Evolutionary conservation across 1,284 basidiomycete species (phyloP).

Genomic region (Trametes polyzona): DNA sequence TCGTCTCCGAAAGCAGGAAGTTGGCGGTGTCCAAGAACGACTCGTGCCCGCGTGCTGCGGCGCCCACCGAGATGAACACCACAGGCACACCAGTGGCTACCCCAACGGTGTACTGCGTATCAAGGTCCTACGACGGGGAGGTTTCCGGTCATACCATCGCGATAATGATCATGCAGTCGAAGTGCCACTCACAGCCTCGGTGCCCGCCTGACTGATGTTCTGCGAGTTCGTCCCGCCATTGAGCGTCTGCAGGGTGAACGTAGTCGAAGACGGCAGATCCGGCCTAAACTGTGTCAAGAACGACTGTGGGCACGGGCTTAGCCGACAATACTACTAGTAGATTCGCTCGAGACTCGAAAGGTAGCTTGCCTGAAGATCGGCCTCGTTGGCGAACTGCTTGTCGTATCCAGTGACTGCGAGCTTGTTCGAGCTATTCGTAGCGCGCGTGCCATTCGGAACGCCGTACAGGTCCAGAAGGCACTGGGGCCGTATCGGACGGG

Average conservation of each 20-base stretch:
- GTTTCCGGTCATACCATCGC: too few species aligned
- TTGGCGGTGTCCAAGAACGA: constrained; percentile 34
- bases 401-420: constrained; percentile 60
- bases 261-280: constrained; percentile 44
- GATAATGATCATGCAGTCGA: too few species aligned
- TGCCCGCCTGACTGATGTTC: constrained; percentile 30
- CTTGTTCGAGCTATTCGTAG: constrained; percentile 44
- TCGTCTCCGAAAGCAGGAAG: constrained; percentile 29
- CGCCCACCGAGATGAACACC: constrained; percentile 20
- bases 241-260: constrained; percentile 46
- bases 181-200: constrained; percentile 53
- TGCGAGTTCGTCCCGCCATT: constrained; percentile 48
- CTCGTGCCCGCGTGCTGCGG: constrained; percentile 6
- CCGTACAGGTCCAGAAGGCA: constrained; percentile 59
- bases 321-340: too few species aligned
- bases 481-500: constrained; percentile 47
- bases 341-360: too few species aligned
- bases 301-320: too few species aligned
- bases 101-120: constrained; percentile 62
- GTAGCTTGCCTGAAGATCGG: constrained; percentile 46
- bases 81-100: constrained; percentile 52
- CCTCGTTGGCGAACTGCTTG: constrained; percentile 50
- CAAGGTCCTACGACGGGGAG: constrained; percentile 55
- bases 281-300: constrained; percentile 53
- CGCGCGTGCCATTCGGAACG: constrained; percentile 46